Percentiles rank a stretch among this genome's conserved stretches.
Evolutionary conservation across 208 protist genomes (phyloP).

Genomic region (Herpetomonas samuelpessoai): DNA sequence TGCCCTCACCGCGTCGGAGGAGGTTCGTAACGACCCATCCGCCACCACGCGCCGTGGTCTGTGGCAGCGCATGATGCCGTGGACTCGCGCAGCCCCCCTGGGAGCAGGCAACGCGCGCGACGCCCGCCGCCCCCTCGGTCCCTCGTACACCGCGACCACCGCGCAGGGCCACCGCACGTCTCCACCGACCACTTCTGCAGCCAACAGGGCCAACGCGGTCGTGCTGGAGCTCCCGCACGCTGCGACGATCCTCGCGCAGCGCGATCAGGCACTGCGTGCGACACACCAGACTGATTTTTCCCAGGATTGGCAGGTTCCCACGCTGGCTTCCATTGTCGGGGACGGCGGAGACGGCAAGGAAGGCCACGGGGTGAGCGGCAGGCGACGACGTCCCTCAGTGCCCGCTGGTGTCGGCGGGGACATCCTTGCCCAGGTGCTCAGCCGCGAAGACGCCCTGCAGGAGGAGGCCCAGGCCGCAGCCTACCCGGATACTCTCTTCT

Average conservation of each 20-base stretch:
- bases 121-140: background rate
- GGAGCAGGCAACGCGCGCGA: background rate
- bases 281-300: background rate
- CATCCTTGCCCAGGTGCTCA: too few relatives aligned
- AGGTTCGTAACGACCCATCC: background rate
- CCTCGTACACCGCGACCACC: background rate
- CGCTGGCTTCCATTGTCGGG: background rate
- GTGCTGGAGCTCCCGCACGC: conserved; percentile 60
- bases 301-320: background rate
- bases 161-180: too few relatives aligned
- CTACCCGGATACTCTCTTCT: background rate
- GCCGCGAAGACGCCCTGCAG: background rate
- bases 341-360: too few relatives aligned
- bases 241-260: conserved; percentile 32
- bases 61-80: background rate
- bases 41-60: background rate
- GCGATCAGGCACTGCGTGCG: background rate
- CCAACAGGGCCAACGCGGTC: conserved; percentile 16
- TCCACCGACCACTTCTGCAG: too few relatives aligned
- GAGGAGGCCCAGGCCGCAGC: background rate
- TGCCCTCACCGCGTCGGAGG: too few relatives aligned
- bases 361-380: too few relatives aligned
- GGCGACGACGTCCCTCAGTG: too few relatives aligned
- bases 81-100: background rate
- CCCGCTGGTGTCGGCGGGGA: too few relatives aligned